Base-by-base conservation (phyloP, 257 asterid genomes). In the Solanum peruvianum region DNA sequence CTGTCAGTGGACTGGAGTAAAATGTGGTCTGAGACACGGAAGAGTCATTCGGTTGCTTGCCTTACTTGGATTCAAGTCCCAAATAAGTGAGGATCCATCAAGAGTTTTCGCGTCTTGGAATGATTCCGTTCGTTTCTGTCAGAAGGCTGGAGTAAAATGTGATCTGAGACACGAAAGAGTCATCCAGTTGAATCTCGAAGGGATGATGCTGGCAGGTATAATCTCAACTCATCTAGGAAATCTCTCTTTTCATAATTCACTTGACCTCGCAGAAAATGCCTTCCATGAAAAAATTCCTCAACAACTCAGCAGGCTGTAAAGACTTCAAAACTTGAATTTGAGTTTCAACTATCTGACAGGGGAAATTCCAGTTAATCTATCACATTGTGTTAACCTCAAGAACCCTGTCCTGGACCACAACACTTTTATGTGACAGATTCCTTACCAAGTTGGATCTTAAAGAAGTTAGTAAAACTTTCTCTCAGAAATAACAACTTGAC, bases 1-100 rank as follows among this genome's bases (percentile, higher is more conserved):
- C 60, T 91, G 93, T 91, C 47, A 31, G 66, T 93, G 95, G 96
- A 88, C 88, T 66, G 95, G 95, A 33, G 91, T 92, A 41, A 56
- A 20, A 37, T 92, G 93, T 76, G 86, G 88, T 80, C 45, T 33
- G 35, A 33, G 35, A 33, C 35, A 33, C 35, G 4, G 35, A 33
- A 33, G 35, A 33, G 35, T 33, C 35, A 33, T 33, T 4, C 35
- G 35, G 35, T 33, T 33, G 35, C 35, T 33, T 33, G 35, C 35
- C 35, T 33, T 33, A 33, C 35, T 33, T 33, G 35, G 35, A 33
- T 33, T 31, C 35, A 33, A 33, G 35, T 33, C 35, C 35, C 35
- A 33, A 33, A 33, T 33, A 33, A 33, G 35, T 33, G 35, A 33
- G 35, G 4, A 33, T 33, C 35, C 35, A 33, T 33, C 35, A 33